These are phyloP conservation scores for Retiboletus fuscus DNA, from an alignment of 1,284 basidiomycete species.

Conservation along the genomic window DNA sequence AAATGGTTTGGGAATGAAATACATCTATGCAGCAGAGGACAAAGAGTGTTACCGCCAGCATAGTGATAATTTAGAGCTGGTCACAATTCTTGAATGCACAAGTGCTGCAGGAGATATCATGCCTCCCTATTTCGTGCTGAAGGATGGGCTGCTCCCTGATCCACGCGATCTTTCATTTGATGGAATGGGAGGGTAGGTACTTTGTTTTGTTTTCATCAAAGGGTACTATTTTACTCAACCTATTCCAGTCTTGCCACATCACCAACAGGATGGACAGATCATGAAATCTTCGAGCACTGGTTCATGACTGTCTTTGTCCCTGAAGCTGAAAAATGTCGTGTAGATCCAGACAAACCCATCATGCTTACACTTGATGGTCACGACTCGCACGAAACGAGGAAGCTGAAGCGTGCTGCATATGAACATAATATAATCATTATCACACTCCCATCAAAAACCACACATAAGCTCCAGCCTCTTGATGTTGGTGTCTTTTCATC, in stretches of 20 bases:
- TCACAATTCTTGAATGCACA: background rate
- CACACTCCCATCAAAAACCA: slow-evolving; percentile 1
- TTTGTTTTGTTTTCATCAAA: too few relatives aligned
- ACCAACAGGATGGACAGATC: slow-evolving; percentile 1
- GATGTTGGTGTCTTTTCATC: background rate
- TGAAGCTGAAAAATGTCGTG: background rate
- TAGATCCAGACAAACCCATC: background rate
- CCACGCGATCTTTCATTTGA: too few relatives aligned
- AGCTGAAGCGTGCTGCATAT: background rate
- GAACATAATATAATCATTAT: background rate
- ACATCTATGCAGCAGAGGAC: background rate
- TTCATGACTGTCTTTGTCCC: background rate
- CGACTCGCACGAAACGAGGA: background rate
- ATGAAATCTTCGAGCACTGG: background rate
- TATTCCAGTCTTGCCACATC: background rate
- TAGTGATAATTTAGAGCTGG: slow-evolving; percentile 8
- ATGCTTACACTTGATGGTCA: slow-evolving; percentile 1
- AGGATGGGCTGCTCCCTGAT: background rate
- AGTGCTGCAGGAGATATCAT: background rate
- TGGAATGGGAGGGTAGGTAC: too few relatives aligned
- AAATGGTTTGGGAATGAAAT: background rate
- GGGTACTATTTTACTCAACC: background rate
- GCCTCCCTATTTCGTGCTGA: slow-evolving; percentile 2
- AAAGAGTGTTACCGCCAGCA: too few relatives aligned
- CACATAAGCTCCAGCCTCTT: background rate